Base-by-base conservation (phyloP, 495 filamentous ascomycete genomes). In the Aspergillus leporis region DNA sequence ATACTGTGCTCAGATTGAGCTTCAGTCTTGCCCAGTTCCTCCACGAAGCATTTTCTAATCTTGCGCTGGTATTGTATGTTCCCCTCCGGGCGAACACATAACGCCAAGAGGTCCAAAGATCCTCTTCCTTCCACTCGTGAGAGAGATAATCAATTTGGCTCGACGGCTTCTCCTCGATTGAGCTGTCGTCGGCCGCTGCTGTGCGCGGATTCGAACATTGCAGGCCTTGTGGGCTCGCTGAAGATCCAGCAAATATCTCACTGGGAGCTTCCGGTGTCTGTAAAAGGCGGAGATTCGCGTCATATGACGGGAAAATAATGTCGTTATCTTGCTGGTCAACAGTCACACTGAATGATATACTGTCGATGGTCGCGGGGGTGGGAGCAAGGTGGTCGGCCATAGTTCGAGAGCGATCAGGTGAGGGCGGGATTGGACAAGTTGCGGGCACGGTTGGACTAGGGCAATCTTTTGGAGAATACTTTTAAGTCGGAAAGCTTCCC, bases 61-160 rank as follows among this genome's bases (percentile, higher is more conserved):
- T 80, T 9, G 87, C 84, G 25, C 89, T 81, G 67, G 98, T 92
- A 61, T 80, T 88, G 64, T 95, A 96, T 46, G 88, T 81, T 30
- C 84, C 85, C 67, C 86, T 82, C 59, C 88, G 89, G 13, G 86
- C 83, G 41, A 92, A 86, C 64, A 98, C 91, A 73, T 93, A 91
- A 59, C 91, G 86, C 94, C 94, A 98, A 4, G 93, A 97, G 14
- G 90, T 83, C 94, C 94, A 98, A 12, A 98, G 95, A 73, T 98
- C 94, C 73, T 97, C 93, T 74, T 98, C 93, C 43, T 83, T 85
- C 94, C 94, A 98, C 55, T 93, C 85, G 65, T 98, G 90, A 34
- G 93, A 96, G 5, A 98, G 81, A 69, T 98, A 98, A 73, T 98
- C 94, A 36, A 98, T 93, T 75, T 98, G 94, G 32, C 90, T 80